Conservation (phyloP, 106 monocot species). For the Phalaenopsis aphrodite region DNA sequence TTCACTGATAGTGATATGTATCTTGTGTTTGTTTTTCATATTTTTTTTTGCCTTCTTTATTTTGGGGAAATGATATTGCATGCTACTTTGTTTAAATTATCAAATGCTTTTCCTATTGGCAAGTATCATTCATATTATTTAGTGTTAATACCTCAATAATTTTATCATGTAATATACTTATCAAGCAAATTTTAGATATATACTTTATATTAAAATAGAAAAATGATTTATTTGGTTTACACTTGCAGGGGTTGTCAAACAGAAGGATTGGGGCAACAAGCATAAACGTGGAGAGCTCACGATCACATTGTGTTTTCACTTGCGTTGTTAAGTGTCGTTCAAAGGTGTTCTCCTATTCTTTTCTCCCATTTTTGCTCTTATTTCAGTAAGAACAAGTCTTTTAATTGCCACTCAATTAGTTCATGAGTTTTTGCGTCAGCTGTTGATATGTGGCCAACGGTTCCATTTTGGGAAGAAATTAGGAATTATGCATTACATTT, state of each 20-base stretch:
- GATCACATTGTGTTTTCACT: conserved; percentile 98
- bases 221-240: neutral
- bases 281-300: conserved; percentile 94
- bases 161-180: neutral
- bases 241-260: conserved; percentile 72
- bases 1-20: too few species aligned
- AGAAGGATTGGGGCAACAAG: conserved; percentile 88
- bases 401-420: neutral
- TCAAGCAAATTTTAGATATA: neutral
- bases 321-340: conserved; percentile 86
- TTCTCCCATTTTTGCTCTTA: neutral
- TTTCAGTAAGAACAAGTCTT: neutral
- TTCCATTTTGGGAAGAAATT: neutral
- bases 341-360: conserved; percentile 45
- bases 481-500: neutral
- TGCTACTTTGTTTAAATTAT: neutral
- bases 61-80: neutral
- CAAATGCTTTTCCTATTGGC: neutral
- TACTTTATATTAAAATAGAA: neutral
- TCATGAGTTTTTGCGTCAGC: neutral
- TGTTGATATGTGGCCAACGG: neutral
- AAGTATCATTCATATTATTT: neutral
- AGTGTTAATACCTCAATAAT: neutral
- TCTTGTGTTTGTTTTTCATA: too few species aligned
- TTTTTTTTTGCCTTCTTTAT: too few species aligned